These are phyloP conservation scores for Agaricales sp. DNA, from an alignment of 1,284 basidiomycete species.

Conservation along the genomic window DNA sequence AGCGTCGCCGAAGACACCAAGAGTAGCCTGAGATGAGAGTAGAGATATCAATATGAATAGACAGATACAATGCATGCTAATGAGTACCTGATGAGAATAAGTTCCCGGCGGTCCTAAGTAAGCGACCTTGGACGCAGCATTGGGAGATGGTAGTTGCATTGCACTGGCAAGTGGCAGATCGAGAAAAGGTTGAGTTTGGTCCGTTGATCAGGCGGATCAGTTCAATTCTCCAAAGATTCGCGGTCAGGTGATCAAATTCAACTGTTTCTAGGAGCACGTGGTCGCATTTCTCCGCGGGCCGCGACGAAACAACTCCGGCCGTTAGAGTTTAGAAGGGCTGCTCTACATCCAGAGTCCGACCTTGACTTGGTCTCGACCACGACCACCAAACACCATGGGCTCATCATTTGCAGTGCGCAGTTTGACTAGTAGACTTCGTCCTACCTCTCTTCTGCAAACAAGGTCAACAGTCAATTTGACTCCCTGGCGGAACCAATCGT, in stretches of 20 bases:
- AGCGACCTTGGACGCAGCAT: slow-evolving; percentile 23
- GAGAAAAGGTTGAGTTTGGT: no score
- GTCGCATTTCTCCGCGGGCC: no score
- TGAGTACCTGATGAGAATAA: slow-evolving; percentile 63
- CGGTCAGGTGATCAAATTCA: no score
- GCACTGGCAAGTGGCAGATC: no score
- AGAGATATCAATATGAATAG: not conserved
- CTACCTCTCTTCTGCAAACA: not conserved
- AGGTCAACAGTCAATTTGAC: no score
- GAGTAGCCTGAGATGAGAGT: slow-evolving; percentile 32
- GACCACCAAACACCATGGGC: no score
- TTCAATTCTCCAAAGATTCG: not conserved
- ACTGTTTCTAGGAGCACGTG: not conserved
- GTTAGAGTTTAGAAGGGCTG: not conserved
- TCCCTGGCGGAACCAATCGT: no score
- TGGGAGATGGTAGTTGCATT: slow-evolving; percentile 50
- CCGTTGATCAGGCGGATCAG: not conserved
- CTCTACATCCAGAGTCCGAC: not conserved
- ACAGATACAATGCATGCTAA: not conserved
- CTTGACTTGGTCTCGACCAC: not conserved
- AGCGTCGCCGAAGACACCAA: not conserved
- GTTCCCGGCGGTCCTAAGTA: slow-evolving; percentile 68
- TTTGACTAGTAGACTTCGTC: not conserved
- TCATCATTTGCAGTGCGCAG: not conserved
- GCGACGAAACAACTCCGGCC: no score